Evolutionary conservation across 2,329 filamentous ascomycete genomes (phyloP).

Genomic region (Penicillium decumbens): DNA sequence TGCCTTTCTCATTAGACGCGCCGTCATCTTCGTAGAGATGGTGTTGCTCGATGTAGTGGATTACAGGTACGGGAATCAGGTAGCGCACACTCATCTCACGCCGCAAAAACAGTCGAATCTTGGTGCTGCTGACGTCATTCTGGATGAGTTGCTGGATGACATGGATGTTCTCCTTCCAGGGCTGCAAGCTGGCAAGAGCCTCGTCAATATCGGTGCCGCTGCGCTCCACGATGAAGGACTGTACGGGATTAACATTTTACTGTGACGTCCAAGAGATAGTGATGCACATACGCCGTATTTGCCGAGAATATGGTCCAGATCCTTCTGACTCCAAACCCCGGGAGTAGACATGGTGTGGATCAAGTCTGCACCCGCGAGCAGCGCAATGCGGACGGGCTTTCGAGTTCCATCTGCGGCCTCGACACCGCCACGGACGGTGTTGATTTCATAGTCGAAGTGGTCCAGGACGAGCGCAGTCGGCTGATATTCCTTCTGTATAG

Average conservation of each 20-base stretch:
- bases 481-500: conserved; percentile 76
- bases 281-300: conserved; percentile 60
- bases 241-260: conserved; percentile 2
- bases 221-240: conserved; percentile 79
- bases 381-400: conserved; percentile 67
- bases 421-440: conserved; percentile 69
- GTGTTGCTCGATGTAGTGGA: conserved; percentile 67
- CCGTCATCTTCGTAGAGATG: conserved; percentile 58
- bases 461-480: conserved; percentile 86
- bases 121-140: conserved; percentile 75
- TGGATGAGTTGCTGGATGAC: conserved; percentile 85
- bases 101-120: conserved; percentile 75
- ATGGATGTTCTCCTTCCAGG: conserved; percentile 80
- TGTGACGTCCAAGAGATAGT: not conserved
- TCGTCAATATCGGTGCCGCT: conserved; percentile 85
- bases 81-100: conserved; percentile 80
- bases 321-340: conserved; percentile 75
- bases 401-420: conserved; percentile 61
- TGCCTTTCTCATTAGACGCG: conserved; percentile 33
- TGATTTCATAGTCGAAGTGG: conserved; percentile 88
- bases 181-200: conserved; percentile 72
- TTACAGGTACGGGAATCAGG: conserved; percentile 67
- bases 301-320: conserved; percentile 82
- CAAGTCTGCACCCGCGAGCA: conserved; percentile 74
- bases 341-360: conserved; percentile 67